These are phyloP conservation scores for Trichoderma sp. DNA, from an alignment of 2,329 filamentous ascomycete species.

Conservation along the genomic window DNA sequence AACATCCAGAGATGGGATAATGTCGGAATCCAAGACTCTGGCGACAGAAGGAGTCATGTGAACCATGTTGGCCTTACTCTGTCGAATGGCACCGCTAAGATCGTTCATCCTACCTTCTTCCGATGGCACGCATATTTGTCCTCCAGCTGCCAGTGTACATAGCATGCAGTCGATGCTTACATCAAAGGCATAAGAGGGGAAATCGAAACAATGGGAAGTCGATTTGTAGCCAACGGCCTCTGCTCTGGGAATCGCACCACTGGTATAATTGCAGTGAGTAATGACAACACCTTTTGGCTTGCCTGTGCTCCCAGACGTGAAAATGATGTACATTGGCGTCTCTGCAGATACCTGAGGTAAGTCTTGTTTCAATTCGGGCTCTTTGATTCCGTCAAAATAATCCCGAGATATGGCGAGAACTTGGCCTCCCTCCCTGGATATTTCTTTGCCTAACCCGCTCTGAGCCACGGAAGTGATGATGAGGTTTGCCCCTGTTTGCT, in stretches of 20 bases:
- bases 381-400: slow-evolving; percentile 27
- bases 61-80: slow-evolving; percentile 49
- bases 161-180: slow-evolving; percentile 58
- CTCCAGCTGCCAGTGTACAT: slow-evolving; percentile 52
- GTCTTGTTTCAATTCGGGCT: slow-evolving; percentile 19
- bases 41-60: slow-evolving; percentile 55
- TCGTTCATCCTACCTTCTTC: slow-evolving; percentile 56
- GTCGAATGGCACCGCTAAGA: slow-evolving; percentile 47
- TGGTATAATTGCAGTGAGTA: slow-evolving; percentile 49
- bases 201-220: slow-evolving; percentile 48
- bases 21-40: slow-evolving; percentile 47
- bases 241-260: slow-evolving; percentile 46
- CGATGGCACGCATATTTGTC: slow-evolving; percentile 55
- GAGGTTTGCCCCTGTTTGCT: slow-evolving; percentile 43
- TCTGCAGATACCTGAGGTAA: slow-evolving; percentile 45
- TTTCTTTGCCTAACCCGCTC: slow-evolving; percentile 39
- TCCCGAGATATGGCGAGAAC: slow-evolving; percentile 38
- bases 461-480: slow-evolving; percentile 45
- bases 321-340: slow-evolving; percentile 57
- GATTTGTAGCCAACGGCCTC: slow-evolving; percentile 45
- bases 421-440: slow-evolving; percentile 36
- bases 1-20: slow-evolving; percentile 49
- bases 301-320: slow-evolving; percentile 66
- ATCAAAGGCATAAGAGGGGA: slow-evolving; percentile 57
- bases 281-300: slow-evolving; percentile 63